These are phyloP conservation scores for Mycena galopus DNA, from an alignment of 768 basidiomycete species.

Conservation along the genomic window DNA sequence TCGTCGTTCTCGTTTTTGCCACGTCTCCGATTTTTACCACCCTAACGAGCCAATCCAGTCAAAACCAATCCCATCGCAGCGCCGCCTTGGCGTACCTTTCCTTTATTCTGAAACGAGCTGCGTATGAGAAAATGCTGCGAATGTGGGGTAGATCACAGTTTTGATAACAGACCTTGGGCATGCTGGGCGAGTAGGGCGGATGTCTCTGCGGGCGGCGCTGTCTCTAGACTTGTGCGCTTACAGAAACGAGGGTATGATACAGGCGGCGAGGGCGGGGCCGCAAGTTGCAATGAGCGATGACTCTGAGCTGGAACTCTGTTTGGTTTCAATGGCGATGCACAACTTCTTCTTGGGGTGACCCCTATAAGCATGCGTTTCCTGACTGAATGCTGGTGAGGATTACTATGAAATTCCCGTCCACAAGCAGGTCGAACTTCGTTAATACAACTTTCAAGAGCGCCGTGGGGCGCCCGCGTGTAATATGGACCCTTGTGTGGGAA, in stretches of 20 bases:
- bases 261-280: constrained; percentile 16
- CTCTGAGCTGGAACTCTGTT: not conserved
- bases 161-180: constrained; percentile 62
- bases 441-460: too few relatives aligned
- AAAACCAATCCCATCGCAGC: not conserved
- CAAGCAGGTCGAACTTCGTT: too few relatives aligned
- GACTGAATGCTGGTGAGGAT: too few relatives aligned
- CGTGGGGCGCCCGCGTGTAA: too few relatives aligned
- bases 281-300: constrained; percentile 23
- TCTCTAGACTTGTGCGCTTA: constrained; percentile 18
- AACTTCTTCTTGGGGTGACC: too few relatives aligned
- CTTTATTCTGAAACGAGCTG: constrained; percentile 68
- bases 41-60: constrained; percentile 60
- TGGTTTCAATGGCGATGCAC: too few relatives aligned
- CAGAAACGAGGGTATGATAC: constrained; percentile 26
- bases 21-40: constrained; percentile 98
- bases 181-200: constrained; percentile 41
- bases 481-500: too few relatives aligned
- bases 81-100: constrained; percentile 64
- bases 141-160: constrained; percentile 10
- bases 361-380: too few relatives aligned
- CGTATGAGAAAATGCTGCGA: constrained; percentile 19
- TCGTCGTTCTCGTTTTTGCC: constrained; percentile 99
- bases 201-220: constrained; percentile 37
- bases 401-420: too few relatives aligned